Conservation (phyloP, 106 monocot genomes). For the Dendrobium catenatum region DNA sequence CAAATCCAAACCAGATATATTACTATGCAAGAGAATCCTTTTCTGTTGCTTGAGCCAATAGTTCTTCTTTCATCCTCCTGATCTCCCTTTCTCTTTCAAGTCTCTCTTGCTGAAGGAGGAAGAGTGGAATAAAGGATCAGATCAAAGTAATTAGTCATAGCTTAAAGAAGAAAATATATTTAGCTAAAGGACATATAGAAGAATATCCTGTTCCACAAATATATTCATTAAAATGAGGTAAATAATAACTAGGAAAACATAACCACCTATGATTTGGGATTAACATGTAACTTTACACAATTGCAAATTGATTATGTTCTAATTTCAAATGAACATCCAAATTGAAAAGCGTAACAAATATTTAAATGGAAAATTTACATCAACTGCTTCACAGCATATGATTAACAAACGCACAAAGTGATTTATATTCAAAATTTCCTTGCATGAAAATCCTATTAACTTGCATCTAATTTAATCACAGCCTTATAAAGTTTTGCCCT, state of each 20-base stretch:
- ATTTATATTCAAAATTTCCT: no score
- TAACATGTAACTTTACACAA: background rate
- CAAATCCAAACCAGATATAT: background rate
- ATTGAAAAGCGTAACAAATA: background rate
- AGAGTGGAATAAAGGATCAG: background rate
- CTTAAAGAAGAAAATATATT: background rate
- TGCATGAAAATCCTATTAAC: no score
- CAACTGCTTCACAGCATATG: background rate
- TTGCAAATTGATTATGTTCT: background rate
- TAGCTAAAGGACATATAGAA: background rate
- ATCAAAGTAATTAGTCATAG: background rate
- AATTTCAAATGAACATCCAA: background rate
- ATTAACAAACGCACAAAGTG: no score
- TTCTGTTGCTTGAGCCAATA: conserved; percentile 37
- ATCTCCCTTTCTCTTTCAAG: conserved; percentile 54
- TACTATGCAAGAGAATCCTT: conserved; percentile 26
- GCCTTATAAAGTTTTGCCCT: no score
- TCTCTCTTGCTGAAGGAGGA: conserved; percentile 48
- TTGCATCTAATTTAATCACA: no score
- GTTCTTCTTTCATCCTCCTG: conserved; percentile 37
- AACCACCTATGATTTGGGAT: background rate
- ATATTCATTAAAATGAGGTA: background rate
- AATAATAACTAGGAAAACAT: background rate
- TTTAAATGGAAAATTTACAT: background rate
- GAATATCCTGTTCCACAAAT: no score